Evolutionary conservation across 139 green algal genomes (phyloP).

Genomic region (Mychonastes homosphaera): DNA sequence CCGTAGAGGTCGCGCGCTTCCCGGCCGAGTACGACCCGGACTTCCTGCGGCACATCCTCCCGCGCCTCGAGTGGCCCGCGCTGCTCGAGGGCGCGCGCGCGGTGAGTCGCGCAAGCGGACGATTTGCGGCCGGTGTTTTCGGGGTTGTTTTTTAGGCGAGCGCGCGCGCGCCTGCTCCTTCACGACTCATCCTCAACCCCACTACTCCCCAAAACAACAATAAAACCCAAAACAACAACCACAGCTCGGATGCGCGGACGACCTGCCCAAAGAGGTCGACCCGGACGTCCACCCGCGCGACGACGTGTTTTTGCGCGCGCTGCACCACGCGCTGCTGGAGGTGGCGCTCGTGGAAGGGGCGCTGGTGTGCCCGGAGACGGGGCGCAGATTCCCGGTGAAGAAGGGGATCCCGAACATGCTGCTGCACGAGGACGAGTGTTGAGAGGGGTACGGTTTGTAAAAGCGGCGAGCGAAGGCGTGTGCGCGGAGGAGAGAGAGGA

Average conservation of each 20-base stretch:
- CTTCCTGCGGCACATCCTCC: slow-evolving; percentile 85
- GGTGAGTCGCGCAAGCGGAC: slow-evolving; percentile 21
- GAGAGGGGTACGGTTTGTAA: too few relatives aligned
- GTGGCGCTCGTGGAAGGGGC: slow-evolving; percentile 57
- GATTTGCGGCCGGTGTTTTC: background rate
- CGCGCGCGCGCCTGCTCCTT: background rate
- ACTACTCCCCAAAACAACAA: background rate
- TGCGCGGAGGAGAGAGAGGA: too few relatives aligned
- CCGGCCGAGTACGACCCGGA: slow-evolving; percentile 28
- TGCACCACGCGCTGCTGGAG: slow-evolving; percentile 81
- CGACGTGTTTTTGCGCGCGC: slow-evolving; percentile 49
- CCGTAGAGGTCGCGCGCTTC: slow-evolving; percentile 39
- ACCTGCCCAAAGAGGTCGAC: slow-evolving; percentile 46
- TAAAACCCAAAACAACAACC: background rate
- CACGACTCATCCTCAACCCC: too few relatives aligned
- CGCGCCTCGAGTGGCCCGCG: slow-evolving; percentile 72
- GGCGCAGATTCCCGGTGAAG: slow-evolving; percentile 62
- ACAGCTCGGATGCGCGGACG: slow-evolving; percentile 24
- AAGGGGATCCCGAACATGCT: slow-evolving; percentile 87
- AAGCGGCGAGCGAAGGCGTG: too few relatives aligned
- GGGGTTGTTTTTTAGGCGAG: background rate
- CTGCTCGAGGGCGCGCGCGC: slow-evolving; percentile 59
- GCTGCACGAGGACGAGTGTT: slow-evolving; percentile 78
- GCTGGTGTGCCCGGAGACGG: slow-evolving; percentile 74
- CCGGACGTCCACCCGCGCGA: slow-evolving; percentile 58